A percentile compares a stretch with the other conserved stretches of the same genome.
These are phyloP conservation scores for Amesomyces nigricolor DNA, from an alignment of 2,329 filamentous ascomycete genomes.

Conservation along the genomic window DNA sequence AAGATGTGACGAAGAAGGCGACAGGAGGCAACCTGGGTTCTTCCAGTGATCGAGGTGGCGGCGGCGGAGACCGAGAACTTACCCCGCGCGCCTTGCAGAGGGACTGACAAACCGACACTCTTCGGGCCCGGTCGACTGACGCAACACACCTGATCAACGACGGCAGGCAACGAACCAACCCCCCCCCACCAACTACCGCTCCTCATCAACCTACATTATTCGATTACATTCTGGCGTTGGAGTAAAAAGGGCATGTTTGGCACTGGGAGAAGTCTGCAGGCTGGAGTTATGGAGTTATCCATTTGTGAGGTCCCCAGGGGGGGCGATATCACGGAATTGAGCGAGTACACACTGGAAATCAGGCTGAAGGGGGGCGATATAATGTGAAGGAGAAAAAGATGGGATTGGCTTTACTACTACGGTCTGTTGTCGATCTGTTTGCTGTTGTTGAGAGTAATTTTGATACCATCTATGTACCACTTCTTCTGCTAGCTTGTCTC, in stretches of 20 bases:
- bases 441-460: background rate
- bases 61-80: constrained; percentile 13
- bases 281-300: too few species aligned
- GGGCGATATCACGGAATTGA: too few species aligned
- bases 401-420: background rate
- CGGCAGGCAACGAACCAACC: too few species aligned
- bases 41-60: constrained; percentile 11
- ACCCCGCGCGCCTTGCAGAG: constrained; percentile 10
- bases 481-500: background rate
- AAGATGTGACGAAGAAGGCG: constrained; percentile 7
- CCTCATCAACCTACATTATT: too few species aligned
- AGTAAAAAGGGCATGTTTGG: too few species aligned
- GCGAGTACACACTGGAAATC: too few species aligned
- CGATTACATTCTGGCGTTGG: too few species aligned
- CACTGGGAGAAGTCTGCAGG: too few species aligned
- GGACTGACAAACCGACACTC: background rate
- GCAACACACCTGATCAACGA: too few species aligned
- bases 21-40: constrained; percentile 7
- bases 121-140: too few species aligned
- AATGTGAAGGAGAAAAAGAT: background rate
- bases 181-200: too few species aligned
- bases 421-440: background rate
- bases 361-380: background rate
- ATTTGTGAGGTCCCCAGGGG: too few species aligned
- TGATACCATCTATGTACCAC: background rate